Evolutionary conservation across 108 stramenopile species (phyloP), one percentile per base, ranked within the genome.

Genomic region (Schizochytrium sp.): DNA sequence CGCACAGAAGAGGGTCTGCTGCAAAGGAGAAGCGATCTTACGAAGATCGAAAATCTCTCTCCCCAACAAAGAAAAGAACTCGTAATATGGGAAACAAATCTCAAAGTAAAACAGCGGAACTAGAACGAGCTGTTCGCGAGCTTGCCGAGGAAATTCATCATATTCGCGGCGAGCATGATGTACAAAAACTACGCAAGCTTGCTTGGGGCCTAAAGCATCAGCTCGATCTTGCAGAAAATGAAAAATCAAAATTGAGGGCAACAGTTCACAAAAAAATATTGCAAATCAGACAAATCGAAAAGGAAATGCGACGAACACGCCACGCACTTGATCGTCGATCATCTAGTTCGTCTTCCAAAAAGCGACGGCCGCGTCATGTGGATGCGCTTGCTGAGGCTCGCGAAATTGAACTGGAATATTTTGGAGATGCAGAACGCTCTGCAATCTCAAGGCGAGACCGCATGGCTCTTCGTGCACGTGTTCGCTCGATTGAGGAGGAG

Each of bases 401-500:
- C 64, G 64, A 38, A 44, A 38, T 69, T 2, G 64, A 69, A 44
- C 64, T 69, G 19, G 64, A 69, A 38, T 69, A 69, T 69, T 69
- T 69, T 69, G 64, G 64, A 38, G 2, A 69, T n/a, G 28, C 59
- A 17, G 59, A n/a, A 2, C 59, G 28, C 5, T 2, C 12, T 2
- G 64, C 42, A 1, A 15, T 83, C 47, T 83, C 76, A 47, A 49
- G 76, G 28, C 47, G 76, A 10, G 76, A 83, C 15, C 76, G 76
- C 0, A 83, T 83, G 76, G 76, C 76, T 12, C 10, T 83, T 13
- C 47, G 76, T n/a, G 76, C 76, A 19, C 76, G 76, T 7, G 76
- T 55, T 7, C 19, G 76, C 5, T 38, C 76, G 50, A 53, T 53
- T 40, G 76, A 49, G 13, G 76, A 83, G 3, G 50, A 55, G 53